Evolutionary conservation across 2,329 filamentous ascomycete species (phyloP).

Genomic region (Bipolaris gigantea): DNA sequence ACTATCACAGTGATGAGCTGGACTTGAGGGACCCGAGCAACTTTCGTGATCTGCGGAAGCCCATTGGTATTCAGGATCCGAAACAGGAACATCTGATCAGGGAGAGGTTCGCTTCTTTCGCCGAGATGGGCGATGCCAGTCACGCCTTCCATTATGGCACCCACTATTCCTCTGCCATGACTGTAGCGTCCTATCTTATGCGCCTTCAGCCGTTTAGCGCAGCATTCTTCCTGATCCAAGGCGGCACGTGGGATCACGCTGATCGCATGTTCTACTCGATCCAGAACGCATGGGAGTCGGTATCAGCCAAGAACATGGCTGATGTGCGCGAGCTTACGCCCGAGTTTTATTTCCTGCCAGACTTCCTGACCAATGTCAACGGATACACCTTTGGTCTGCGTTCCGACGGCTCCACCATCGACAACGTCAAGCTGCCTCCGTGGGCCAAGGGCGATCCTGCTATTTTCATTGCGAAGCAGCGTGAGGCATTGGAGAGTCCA

Average conservation of each 20-base stretch:
- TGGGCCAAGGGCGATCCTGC: constrained; percentile 97
- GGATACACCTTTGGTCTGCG: constrained; percentile 92
- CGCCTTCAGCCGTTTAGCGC: constrained; percentile 94
- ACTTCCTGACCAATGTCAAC: constrained; percentile 93
- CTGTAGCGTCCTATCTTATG: constrained; percentile 94
- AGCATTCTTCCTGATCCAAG: constrained; percentile 90
- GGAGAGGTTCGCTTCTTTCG: constrained; percentile 82
- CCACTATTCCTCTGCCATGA: constrained; percentile 99
- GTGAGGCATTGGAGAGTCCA: constrained; percentile 92
- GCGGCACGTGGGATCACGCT: constrained; percentile 94
- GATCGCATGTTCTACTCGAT: constrained; percentile 95
- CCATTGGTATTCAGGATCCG: constrained; percentile 88
- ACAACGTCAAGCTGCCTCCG: constrained; percentile 84
- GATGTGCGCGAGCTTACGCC: constrained; percentile 94
- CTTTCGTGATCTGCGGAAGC: constrained; percentile 90
- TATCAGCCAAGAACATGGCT: constrained; percentile 85
- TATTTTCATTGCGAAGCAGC: constrained; percentile 92
- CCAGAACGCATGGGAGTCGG: constrained; percentile 85
- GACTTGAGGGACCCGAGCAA: constrained; percentile 81
- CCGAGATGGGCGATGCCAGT: constrained; percentile 78
- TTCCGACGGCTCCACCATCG: constrained; percentile 75
- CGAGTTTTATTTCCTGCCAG: constrained; percentile 95
- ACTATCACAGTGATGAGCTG: constrained; percentile 92
- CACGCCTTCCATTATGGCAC: constrained; percentile 96
- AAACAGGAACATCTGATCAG: constrained; percentile 76